A percentile compares a stretch with the other conserved stretches of the same genome.
phyloP scores from a whole-genome alignment of 225 moss, liverwort and hornwort genomes.

The Sphagnum contortum region DNA sequence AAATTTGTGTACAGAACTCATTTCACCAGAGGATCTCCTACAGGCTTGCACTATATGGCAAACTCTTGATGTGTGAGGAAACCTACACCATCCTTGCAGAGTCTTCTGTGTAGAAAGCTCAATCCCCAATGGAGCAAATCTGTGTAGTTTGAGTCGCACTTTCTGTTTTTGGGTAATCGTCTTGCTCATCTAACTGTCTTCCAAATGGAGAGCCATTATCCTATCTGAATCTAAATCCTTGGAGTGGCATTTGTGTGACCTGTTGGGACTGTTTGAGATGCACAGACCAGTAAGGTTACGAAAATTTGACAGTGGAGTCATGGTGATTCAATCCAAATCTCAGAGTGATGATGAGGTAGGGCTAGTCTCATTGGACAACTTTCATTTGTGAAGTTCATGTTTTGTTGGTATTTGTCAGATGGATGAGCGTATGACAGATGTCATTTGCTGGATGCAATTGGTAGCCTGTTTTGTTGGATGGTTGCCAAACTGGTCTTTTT shows the following conservation, averaged over 20 bases:
- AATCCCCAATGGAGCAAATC: too few species aligned
- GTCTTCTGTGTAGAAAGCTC: background rate
- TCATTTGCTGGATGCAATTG: background rate
- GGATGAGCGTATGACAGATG: background rate
- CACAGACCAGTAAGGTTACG: conserved; percentile 81
- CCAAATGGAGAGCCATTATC: background rate
- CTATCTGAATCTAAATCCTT: background rate
- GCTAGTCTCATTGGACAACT: background rate
- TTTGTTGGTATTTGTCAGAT: background rate
- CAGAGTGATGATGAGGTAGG: conserved; percentile 88
- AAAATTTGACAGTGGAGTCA: conserved; percentile 94
- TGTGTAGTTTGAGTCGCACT: background rate
- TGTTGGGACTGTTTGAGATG: background rate
- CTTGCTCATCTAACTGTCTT: background rate
- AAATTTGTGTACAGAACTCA: conserved; percentile 46
- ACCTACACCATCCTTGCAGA: background rate
- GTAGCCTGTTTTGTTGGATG: conserved; percentile 1
- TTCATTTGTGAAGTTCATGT: too few species aligned
- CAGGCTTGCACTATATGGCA: conserved; percentile 94
- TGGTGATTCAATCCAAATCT: conserved; percentile 89
- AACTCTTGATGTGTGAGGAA: conserved; percentile 83
- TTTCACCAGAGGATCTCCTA: conserved; percentile 92
- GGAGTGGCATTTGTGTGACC: too few species aligned
- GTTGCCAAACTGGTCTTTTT: conserved; percentile 6
- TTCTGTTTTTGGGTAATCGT: background rate